Evolutionary conservation across 768 basidiomycete species (phyloP), one percentile per base, ranked within the genome.

Genomic region (Hygrophorus pudorinus): DNA sequence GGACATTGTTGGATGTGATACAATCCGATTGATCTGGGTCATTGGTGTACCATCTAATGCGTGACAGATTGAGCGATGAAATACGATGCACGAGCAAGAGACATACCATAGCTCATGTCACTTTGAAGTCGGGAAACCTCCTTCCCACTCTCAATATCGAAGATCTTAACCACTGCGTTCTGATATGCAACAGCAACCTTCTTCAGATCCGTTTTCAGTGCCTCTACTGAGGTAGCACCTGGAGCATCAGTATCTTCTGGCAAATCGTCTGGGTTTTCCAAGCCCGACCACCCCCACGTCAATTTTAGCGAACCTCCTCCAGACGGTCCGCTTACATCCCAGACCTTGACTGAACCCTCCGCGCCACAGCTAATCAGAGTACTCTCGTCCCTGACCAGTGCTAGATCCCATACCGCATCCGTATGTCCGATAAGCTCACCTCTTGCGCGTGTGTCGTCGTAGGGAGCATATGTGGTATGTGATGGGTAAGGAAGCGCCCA

Each of bases 401-500:
- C 83, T 41, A 98, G 67, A 58, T 92, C 96, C 96, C 96, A 99
- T 18, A 97, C 85, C 4, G 90, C 90, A 58, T 99, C 93, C 4
- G 90, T 89, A 59, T 96, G 90, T 3, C 93, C 91, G 24, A 93
- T 79, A 21, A 98, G 73, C 51, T 85, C 81, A 28, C 84, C 84
- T 30, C 85, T 74, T 21, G 79, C 72, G 3, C 82, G 73, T 0
- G 79, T 79, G 39, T 85, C 75, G 53, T 98, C 92, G 59, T 87
- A 91, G 0, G 91, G 82, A 1, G 87, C 85, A 62, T 97, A 99
- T 12, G 92, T 89, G 42, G 89, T 86, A 61, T 90, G 85, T 29
- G 78, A 71, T 3, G 74, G 64, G 6, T 74, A 52, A 6, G 94
- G 92, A 28, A 93, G 65, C 7, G 78, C 76, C 94, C 93, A 98